Evolutionary conservation across 345 rosid genomes (phyloP).

Genomic region (Eucalyptus erythrocorys): DNA sequence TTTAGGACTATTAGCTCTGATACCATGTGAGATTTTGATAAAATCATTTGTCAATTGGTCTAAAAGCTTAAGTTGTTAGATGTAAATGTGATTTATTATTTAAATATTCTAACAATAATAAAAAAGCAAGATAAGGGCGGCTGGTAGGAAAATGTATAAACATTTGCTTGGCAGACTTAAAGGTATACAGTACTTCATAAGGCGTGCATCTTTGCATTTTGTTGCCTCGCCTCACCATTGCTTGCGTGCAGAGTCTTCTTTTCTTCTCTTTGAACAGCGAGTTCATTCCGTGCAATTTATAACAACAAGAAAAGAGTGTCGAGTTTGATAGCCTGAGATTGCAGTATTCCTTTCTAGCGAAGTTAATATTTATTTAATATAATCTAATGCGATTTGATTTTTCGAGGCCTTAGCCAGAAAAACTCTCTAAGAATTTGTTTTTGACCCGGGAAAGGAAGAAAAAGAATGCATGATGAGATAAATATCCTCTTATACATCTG

Average conservation of each 20-base stretch:
- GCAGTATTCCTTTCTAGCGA: background rate
- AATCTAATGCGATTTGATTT: background rate
- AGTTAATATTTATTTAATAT: background rate
- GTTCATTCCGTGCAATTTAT: background rate
- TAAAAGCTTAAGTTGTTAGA: too few relatives aligned
- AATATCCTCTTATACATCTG: too few relatives aligned
- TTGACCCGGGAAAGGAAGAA: too few relatives aligned
- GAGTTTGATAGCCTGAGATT: background rate
- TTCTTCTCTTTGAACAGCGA: background rate
- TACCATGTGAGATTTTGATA: too few relatives aligned
- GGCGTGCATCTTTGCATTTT: background rate
- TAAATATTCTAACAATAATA: background rate
- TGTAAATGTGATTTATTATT: too few relatives aligned
- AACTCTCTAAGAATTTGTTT: background rate
- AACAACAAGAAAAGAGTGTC: background rate
- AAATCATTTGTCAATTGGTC: accelerated
- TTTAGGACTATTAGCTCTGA: too few relatives aligned
- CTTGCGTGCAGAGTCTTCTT: background rate
- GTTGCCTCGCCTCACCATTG: accelerated
- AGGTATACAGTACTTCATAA: background rate
- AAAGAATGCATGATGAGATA: too few relatives aligned
- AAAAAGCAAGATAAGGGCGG: background rate
- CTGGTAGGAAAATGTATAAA: background rate
- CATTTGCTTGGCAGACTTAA: background rate
- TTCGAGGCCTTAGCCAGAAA: background rate